Conservation (phyloP, 176 grass and related monocot genomes). For the Lolium perenne region DNA sequence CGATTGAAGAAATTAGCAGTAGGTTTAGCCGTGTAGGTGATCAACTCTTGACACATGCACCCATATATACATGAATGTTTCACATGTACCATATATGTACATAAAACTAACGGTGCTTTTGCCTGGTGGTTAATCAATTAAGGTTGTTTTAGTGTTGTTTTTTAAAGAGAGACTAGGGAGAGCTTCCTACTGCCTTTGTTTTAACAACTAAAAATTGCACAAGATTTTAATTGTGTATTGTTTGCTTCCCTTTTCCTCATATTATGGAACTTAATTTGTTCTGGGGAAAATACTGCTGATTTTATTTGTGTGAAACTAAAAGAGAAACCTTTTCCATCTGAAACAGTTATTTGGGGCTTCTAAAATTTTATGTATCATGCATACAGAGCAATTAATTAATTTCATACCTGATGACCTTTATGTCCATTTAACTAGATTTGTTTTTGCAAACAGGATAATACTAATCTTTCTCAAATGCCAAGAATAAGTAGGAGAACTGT, state of each 20-base stretch:
- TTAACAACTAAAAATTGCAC: background rate
- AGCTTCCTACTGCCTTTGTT: background rate
- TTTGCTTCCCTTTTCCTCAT: background rate
- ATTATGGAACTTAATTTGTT: background rate
- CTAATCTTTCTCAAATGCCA: background rate
- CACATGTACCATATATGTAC: background rate
- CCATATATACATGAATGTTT: constrained; percentile 21
- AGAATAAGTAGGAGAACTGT: constrained; percentile 11
- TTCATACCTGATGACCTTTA: background rate
- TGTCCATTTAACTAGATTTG: background rate
- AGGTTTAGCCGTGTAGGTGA: constrained; percentile 52
- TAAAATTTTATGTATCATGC: background rate
- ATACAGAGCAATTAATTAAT: background rate
- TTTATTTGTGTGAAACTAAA: background rate
- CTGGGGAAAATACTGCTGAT: background rate
- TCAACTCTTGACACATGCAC: constrained; percentile 55
- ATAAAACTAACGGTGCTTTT: constrained; percentile 20
- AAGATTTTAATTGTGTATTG: background rate
- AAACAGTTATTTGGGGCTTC: background rate
- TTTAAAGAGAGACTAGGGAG: background rate
- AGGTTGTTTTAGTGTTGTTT: background rate
- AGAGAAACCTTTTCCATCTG: background rate
- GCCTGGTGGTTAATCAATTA: background rate
- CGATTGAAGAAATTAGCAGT: constrained; percentile 4
- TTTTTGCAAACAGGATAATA: background rate